Evolutionary conservation across 2,329 filamentous ascomycete genomes (phyloP), one percentile per base, ranked within the genome.

Genomic region (Fusarium newnesense): DNA sequence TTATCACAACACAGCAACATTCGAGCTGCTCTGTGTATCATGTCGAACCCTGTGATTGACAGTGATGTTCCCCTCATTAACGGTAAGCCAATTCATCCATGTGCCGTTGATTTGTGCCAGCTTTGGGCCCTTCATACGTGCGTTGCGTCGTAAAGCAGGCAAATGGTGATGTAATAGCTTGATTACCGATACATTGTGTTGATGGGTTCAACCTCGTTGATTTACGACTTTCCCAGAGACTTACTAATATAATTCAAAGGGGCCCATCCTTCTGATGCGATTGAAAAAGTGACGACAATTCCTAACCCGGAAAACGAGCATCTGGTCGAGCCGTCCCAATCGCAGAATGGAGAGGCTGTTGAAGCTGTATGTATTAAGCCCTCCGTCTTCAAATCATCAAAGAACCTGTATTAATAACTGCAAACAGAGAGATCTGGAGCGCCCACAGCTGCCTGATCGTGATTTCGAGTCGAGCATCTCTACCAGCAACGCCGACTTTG

Each of bases 241-340:
- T 42, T 34, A 49, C 69, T 78, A 61, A 78, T 49, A 24, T 26
- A 24, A 39, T 13, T 5, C 18, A 18, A 43, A 76, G 74, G 44
- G 19, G n/a, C 54, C 13, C 44, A 64, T 8, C 39, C 47, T 21
- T 59, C 43, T 28, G 66, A 74, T 39, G 30, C 69, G 19, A 67
- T 73, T 58, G 72, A 77, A 60, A 78, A 78, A 54, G 74, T 76
- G 50, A 70, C 69, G 28, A 73, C 69, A 18, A 64, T 74, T 39
- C 62, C 73, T 9, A 75, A 77, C 44, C 66, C 70, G 28, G 68
- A 72, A 37, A 63, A 43, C 40, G 57, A 72, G 28, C 60, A 74
- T 49, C 46, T 57, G 67, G 60, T 47, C 58, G 42, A 58, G 47
- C 60, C 68, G 71, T 47, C 68, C 53, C 63, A 53, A 28, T 42